Conservation (phyloP, 2,329 filamentous ascomycete species). For the Fusarium dlaminii region DNA sequence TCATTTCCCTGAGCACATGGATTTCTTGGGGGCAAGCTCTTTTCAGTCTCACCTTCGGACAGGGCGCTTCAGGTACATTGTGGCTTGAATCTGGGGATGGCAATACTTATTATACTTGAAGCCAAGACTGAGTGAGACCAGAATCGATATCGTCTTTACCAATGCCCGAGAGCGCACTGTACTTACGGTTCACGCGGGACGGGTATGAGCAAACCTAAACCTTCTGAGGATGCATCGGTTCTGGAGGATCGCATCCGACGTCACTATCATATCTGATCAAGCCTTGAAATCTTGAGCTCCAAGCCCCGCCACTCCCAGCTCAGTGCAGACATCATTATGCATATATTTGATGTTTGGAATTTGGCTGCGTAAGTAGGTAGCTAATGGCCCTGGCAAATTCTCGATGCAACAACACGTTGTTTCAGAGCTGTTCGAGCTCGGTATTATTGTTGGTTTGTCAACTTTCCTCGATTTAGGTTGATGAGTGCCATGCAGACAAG, state of each 20-base stretch:
- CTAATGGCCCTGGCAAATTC: not conserved
- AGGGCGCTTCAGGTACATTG: constrained; percentile 9
- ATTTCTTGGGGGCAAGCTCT: constrained; percentile 13
- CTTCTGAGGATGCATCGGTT: not conserved
- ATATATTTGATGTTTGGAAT: not conserved
- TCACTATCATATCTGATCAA: constrained; percentile 15
- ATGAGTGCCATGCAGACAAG: not conserved
- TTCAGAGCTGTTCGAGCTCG: not conserved
- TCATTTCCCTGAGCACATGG: constrained; percentile 26
- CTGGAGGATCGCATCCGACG: constrained; percentile 1
- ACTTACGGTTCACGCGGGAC: not conserved
- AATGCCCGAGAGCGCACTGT: not conserved
- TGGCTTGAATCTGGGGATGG: constrained; percentile 13
- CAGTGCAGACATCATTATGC: not conserved
- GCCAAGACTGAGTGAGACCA: not conserved
- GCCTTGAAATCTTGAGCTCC: constrained; percentile 22
- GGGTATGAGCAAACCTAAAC: not conserved
- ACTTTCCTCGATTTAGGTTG: not conserved
- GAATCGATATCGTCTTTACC: not conserved
- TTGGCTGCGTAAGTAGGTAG: not conserved
- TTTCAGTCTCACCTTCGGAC: constrained; percentile 8
- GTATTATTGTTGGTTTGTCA: not conserved
- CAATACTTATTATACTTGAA: not conserved
- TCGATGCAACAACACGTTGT: not conserved
- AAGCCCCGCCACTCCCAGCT: not conserved